phyloP scores from a whole-genome alignment of 768 basidiomycete species.

The Mycena venus region DNA sequence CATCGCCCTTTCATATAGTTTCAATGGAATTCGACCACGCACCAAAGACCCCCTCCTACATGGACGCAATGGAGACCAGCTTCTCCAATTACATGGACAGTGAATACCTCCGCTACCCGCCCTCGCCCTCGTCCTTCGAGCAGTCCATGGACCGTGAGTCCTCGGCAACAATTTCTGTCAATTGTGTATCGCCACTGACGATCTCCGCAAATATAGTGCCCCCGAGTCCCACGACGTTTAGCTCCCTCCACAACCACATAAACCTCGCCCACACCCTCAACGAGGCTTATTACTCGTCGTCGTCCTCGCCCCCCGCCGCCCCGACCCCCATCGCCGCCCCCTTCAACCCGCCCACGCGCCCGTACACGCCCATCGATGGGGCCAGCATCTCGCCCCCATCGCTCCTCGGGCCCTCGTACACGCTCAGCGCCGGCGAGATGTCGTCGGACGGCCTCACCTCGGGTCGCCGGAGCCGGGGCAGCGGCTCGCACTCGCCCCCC shows the following conservation, averaged over 20 bases:
- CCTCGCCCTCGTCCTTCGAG: constrained; percentile 69
- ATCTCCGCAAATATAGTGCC: constrained; percentile 57
- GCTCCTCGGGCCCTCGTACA: constrained; percentile 64
- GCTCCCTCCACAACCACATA: constrained; percentile 74
- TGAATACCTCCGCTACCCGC: constrained; percentile 81
- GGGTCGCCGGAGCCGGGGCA: constrained; percentile 78
- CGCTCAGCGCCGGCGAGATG: constrained; percentile 76
- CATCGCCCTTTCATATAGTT: constrained; percentile 47
- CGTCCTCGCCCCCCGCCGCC: constrained; percentile 59
- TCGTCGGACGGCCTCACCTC: constrained; percentile 81
- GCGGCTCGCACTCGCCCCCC: constrained; percentile 67
- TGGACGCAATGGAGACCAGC: constrained; percentile 58
- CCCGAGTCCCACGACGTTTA: constrained; percentile 57
- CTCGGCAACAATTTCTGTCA: not conserved
- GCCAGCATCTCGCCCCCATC: constrained; percentile 78
- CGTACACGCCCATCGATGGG: constrained; percentile 77
- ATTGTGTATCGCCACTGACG: constrained; percentile 22
- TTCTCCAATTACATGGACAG: constrained; percentile 66
- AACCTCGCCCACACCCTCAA: constrained; percentile 68
- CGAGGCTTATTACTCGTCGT: constrained; percentile 72
- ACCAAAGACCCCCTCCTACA: constrained; percentile 62
- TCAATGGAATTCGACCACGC: constrained; percentile 64
- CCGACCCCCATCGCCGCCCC: constrained; percentile 62
- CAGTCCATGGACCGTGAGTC: constrained; percentile 77
- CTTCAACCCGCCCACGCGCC: constrained; percentile 55